These are phyloP conservation scores for Colletotrichum tropicale DNA, from an alignment of 2,329 filamentous ascomycete genomes.

Conservation along the genomic window DNA sequence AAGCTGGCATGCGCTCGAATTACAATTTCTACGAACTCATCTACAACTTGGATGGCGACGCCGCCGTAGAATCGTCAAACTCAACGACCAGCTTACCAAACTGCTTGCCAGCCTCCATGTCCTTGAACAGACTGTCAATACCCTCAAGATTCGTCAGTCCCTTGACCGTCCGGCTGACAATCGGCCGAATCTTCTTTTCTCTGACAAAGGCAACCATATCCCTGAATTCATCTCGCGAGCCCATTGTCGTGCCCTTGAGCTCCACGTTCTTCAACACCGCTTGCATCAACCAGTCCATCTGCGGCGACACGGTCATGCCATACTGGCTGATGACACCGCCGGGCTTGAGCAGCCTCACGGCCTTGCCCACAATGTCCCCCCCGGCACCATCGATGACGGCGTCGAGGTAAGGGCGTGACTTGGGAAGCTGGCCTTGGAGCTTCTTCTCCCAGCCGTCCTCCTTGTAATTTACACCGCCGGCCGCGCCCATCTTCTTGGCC, in stretches of 20 bases:
- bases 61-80: slow-evolving; percentile 50
- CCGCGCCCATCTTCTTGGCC: slow-evolving; percentile 75
- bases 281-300: slow-evolving; percentile 85
- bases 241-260: slow-evolving; percentile 87
- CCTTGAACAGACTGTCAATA: slow-evolving; percentile 84
- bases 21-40: neutral
- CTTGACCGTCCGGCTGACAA: slow-evolving; percentile 76
- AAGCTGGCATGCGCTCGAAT: neutral
- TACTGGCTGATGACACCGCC: slow-evolving; percentile 88
- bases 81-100: slow-evolving; percentile 93
- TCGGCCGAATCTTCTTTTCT: slow-evolving; percentile 73
- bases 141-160: slow-evolving; percentile 77
- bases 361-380: slow-evolving; percentile 78
- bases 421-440: slow-evolving; percentile 65
- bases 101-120: slow-evolving; percentile 84
- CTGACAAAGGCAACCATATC: slow-evolving; percentile 88
- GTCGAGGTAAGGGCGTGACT: slow-evolving; percentile 73
- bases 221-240: slow-evolving; percentile 84
- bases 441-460: slow-evolving; percentile 82
- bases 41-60: slow-evolving; percentile 44
- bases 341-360: slow-evolving; percentile 71
- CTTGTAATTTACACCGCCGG: slow-evolving; percentile 83
- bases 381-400: slow-evolving; percentile 91
- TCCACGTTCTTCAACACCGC: slow-evolving; percentile 90
- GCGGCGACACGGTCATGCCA: slow-evolving; percentile 87